Evolutionary conservation across 2,329 filamentous ascomycete species (phyloP).

Genomic region (Parastagonospora avenae): DNA sequence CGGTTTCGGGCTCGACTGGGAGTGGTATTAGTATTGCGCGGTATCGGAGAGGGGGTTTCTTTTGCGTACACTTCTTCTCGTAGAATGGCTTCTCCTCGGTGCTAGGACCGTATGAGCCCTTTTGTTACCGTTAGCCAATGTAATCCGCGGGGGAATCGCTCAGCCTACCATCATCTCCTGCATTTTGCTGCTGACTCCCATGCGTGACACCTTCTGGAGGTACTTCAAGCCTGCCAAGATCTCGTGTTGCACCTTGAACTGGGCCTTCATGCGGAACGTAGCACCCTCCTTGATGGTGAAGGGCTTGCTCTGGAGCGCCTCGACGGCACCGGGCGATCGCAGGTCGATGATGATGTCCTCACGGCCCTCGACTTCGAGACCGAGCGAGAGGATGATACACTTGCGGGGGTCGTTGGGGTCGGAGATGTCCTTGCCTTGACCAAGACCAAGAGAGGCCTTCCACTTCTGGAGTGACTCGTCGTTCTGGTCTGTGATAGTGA

Average conservation of each 20-base stretch:
- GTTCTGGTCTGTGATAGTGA: slow-evolving; percentile 60
- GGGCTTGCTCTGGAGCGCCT: slow-evolving; percentile 83
- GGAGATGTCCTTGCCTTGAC: slow-evolving; percentile 59
- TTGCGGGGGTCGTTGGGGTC: slow-evolving; percentile 77
- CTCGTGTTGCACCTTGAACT: slow-evolving; percentile 96
- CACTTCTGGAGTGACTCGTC: slow-evolving; percentile 97
- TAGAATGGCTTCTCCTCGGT: slow-evolving; percentile 85
- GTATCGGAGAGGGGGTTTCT: not conserved
- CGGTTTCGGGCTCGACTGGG: slow-evolving; percentile 86
- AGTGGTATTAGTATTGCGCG: slow-evolving; percentile 12
- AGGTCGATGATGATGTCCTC: slow-evolving; percentile 88
- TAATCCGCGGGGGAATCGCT: not conserved
- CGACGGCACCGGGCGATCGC: slow-evolving; percentile 72
- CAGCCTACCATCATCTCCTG: slow-evolving; percentile 91
- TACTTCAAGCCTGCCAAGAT: slow-evolving; percentile 96
- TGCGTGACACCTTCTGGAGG: slow-evolving; percentile 89
- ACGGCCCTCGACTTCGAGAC: slow-evolving; percentile 83
- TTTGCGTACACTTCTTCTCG: slow-evolving; percentile 82
- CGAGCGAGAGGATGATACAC: slow-evolving; percentile 90
- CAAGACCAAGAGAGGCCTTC: slow-evolving; percentile 93
- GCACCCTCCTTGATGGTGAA: slow-evolving; percentile 98
- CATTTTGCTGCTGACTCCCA: slow-evolving; percentile 87
- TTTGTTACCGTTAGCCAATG: slow-evolving; percentile 16
- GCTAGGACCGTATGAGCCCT: slow-evolving; percentile 93
- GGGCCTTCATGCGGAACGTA: slow-evolving; percentile 91